phyloP scores from a whole-genome alignment of 768 basidiomycete species.

The Naganishia kalamii region DNA sequence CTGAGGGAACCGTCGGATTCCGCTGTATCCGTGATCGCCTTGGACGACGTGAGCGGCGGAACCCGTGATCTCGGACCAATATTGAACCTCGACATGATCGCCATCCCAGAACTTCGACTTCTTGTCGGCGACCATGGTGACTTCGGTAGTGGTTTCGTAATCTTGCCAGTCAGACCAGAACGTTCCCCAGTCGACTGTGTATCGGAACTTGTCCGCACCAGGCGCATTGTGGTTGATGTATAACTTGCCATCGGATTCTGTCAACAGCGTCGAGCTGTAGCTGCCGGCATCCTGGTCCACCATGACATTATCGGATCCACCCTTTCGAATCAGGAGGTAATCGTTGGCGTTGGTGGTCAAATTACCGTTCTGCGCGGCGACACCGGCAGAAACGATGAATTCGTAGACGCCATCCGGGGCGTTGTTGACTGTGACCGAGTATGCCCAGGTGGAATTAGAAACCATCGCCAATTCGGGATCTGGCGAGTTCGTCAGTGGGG shows the following conservation, averaged over 20 bases:
- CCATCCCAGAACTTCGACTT: constrained; percentile 65
- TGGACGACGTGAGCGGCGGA: constrained; percentile 67
- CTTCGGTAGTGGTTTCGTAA: constrained; percentile 68
- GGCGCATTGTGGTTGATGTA: constrained; percentile 72
- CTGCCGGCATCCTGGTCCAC: constrained; percentile 73
- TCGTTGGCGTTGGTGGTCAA: constrained; percentile 62
- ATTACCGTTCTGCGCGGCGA: constrained; percentile 49
- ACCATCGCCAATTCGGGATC: constrained; percentile 54
- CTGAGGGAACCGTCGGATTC: constrained; percentile 73
- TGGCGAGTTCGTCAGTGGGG: constrained; percentile 44
- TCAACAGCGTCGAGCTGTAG: constrained; percentile 55
- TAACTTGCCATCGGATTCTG: constrained; percentile 58
- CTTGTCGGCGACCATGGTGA: constrained; percentile 53
- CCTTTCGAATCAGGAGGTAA: constrained; percentile 75
- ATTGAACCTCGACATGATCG: constrained; percentile 81
- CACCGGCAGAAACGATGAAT: constrained; percentile 58
- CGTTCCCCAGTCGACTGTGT: constrained; percentile 76
- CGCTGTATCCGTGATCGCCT: constrained; percentile 62
- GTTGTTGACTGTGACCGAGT: constrained; percentile 66
- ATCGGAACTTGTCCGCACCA: constrained; percentile 81
- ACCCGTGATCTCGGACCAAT: constrained; percentile 67
- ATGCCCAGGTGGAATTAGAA: constrained; percentile 60
- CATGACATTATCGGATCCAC: constrained; percentile 65
- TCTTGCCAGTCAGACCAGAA: constrained; percentile 74
- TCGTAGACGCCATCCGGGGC: constrained; percentile 77